phyloP scores from a whole-genome alignment of 2,329 filamentous ascomycete genomes.

The Paraphaeosphaeria minitans region DNA sequence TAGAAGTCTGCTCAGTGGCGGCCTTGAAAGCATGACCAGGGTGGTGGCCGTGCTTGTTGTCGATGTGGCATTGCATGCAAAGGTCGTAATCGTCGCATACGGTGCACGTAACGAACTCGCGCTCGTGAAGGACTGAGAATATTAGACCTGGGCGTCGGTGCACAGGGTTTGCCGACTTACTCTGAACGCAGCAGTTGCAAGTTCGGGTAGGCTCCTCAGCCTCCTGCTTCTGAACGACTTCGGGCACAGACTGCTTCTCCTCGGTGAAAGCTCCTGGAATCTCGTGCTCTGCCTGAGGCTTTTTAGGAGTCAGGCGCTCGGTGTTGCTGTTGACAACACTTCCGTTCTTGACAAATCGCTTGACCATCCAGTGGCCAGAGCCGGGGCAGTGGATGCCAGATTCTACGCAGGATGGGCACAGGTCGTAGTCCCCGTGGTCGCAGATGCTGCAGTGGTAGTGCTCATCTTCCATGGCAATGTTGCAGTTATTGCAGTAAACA shows the following conservation, averaged over 20 bases:
- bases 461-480: conserved; percentile 73
- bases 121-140: conserved; percentile 68
- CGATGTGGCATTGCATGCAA: conserved; percentile 79
- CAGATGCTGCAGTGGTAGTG: conserved; percentile 97
- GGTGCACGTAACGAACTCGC: conserved; percentile 82
- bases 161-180: conserved; percentile 46
- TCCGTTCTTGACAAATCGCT: conserved; percentile 80
- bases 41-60: conserved; percentile 84
- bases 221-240: conserved; percentile 24
- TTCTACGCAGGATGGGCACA: conserved; percentile 81
- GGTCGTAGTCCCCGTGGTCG: conserved; percentile 90
- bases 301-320: conserved; percentile 75
- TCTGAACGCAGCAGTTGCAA: conserved; percentile 72
- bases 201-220: conserved; percentile 61
- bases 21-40: conserved; percentile 81
- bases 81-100: conserved; percentile 90
- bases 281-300: conserved; percentile 44
- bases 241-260: conserved; percentile 6
- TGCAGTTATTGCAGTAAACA: conserved; percentile 94
- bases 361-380: conserved; percentile 90
- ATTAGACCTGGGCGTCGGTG: background rate
- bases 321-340: conserved; percentile 84
- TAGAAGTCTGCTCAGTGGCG: conserved; percentile 64
- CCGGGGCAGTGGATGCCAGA: conserved; percentile 77
- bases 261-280: conserved; percentile 53